Base-by-base conservation (phyloP, 2,329 filamentous ascomycete genomes). In the Trichoderma guizhouense region DNA sequence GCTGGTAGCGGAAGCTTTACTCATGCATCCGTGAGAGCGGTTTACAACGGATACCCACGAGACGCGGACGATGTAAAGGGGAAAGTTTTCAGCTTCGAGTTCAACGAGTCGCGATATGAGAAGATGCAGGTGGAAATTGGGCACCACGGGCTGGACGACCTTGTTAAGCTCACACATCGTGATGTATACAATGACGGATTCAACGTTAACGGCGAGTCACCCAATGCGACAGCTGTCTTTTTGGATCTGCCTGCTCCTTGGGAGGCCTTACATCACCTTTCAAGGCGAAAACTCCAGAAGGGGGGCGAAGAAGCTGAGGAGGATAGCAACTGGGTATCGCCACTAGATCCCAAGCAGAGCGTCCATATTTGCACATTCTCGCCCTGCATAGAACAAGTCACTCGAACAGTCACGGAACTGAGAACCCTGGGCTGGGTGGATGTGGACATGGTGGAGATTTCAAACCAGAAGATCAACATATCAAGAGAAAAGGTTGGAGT, bases 301-400 rank as follows among this genome's bases (percentile, higher is more conserved):
- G 72, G 72, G 7, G 76, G 70, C 34, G 74, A 74, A 24, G 65
- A 74, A 21, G 75, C 68, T 21, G 76, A 79, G n/a, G 73, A 73
- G 18, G 71, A 76, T 62, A 62, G 74, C 28, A 75, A 71, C 51
- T 90, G 87, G 83, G 79, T 86, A 18, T 91, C 89, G 0, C 86
- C 89, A 0, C 86, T 98, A 12, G 91, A 96, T 75, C 90, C 93
- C 0, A 86, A 87, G n/a, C 87, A 88, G 55, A 87, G 92, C 6
- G 89, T 91, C 1, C 88, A 96, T 78, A 88, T 99, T 69, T 99
- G 96, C 84, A 97, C 94, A 0, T 99, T 99, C 83, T 97, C 93
- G 1, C 96, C 96, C 0, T 99, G 96, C 81, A 97, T 99, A 75
- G 96, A 99, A 82, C 96, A 99, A 83, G 95, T 97, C 26, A 94